Base-by-base conservation (phyloP, 1,284 basidiomycete species). In the Singerocomus inundabilis region DNA sequence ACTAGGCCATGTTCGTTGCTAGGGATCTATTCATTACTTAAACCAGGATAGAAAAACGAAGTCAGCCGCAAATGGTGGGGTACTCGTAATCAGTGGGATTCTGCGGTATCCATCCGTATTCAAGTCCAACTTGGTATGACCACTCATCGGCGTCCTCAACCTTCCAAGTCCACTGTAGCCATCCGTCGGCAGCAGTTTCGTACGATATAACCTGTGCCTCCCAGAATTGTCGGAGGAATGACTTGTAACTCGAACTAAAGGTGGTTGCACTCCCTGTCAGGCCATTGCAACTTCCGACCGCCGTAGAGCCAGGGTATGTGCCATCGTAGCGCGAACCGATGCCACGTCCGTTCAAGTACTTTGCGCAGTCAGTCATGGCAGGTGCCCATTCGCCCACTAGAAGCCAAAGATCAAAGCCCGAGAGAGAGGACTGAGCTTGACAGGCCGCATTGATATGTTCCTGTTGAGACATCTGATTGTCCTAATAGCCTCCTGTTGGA, bases 331-430 rank as follows among this genome's bases (percentile, higher is more conserved):
- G 80, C 9, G 88, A 75, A n/a, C 90, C 87, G 18, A 75, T 54
- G 18, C 83, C 74, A 29, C 83, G 78, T 16, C 85, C 85, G 58
- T 91, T 90, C 50, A 91, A 72, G 54, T 84, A 92, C 58, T 73
- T 82, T 13, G 93, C 91, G 61, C 93, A 97, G 66, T 97, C 94
- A 9, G 84, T 94, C 47, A 80, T 72, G 1, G 91, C 91, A 30
- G 88, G 79, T 0, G 88, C 81, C 89, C 90, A 94, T 72, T 94
- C 91, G 48, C 91, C 91, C 33, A 92, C 87, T 44, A 93, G 72
- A 32, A 81, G 70, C 87, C 86, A 90, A 12, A 91, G 75, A 34
- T 84, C 75, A 57, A 83, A 85, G 6, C 62, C 61, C 0, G 76
- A 62, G 35, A 92, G 77, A 1, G 70, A 58, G 11, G 66, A 66